phyloP scores from a whole-genome alignment of 2,329 filamentous ascomycete genomes.

The Xylariaceae sp. region DNA sequence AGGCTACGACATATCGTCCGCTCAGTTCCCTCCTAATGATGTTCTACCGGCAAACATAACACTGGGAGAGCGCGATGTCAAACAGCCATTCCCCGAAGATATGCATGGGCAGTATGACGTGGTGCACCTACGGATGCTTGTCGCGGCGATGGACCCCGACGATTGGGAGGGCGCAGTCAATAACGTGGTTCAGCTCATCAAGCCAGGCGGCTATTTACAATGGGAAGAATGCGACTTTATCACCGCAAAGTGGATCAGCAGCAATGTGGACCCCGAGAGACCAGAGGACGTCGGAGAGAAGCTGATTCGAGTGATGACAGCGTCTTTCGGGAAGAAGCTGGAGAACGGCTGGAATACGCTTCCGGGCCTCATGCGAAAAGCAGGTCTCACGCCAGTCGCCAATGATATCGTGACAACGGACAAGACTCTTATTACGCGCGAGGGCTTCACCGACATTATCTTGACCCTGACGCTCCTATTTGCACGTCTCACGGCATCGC shows the following conservation, averaged over 20 bases:
- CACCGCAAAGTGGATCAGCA: neutral
- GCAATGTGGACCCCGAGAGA: neutral
- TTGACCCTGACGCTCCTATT: neutral
- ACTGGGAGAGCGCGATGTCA: conserved; percentile 5
- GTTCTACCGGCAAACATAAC: conserved; percentile 3
- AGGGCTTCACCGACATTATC: neutral
- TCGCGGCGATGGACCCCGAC: conserved; percentile 10
- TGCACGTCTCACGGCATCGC: neutral
- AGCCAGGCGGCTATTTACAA: conserved; percentile 16
- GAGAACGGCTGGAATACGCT: neutral
- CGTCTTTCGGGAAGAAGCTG: neutral
- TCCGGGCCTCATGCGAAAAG: neutral
- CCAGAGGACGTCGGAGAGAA: neutral
- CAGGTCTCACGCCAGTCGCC: neutral
- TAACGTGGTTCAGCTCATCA: conserved; percentile 8
- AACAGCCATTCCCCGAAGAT: conserved; percentile 11
- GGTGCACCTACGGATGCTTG: conserved; percentile 13
- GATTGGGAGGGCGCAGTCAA: conserved; percentile 11
- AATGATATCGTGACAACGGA: neutral
- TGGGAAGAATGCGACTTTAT: conserved; percentile 15
- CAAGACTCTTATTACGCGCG: neutral
- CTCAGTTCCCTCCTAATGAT: conserved; percentile 6
- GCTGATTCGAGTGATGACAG: neutral
- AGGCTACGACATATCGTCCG: conserved; percentile 12
- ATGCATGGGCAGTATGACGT: conserved; percentile 14